These are phyloP conservation scores for Przewalskia tangutica DNA, from an alignment of 257 asterid species.

Conservation along the genomic window DNA sequence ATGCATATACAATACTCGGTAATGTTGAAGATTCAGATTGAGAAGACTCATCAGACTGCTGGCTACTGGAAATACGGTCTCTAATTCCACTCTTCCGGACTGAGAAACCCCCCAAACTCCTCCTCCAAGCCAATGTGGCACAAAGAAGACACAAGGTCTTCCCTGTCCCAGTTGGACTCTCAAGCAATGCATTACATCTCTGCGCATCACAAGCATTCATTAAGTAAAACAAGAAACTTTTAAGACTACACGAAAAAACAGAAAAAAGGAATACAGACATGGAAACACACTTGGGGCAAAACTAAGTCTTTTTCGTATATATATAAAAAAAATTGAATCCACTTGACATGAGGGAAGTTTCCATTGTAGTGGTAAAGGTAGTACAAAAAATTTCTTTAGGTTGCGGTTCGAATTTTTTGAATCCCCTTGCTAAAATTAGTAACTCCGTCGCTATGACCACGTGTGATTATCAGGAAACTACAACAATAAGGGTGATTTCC, in stretches of 20 bases:
- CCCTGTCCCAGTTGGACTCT: slow-evolving; percentile 99
- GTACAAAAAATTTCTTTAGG: not conserved
- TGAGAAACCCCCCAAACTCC: slow-evolving; percentile 71
- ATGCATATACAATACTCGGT: slow-evolving; percentile 73
- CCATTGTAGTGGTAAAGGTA: not conserved
- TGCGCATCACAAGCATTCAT: slow-evolving; percentile 20
- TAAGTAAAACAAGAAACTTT: not conserved
- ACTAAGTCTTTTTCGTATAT: not conserved
- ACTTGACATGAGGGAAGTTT: not conserved
- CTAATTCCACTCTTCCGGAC: slow-evolving; percentile 44
- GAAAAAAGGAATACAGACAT: not conserved
- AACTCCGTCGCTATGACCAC: not conserved
- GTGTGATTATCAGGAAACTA: not conserved
- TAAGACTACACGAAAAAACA: not conserved
- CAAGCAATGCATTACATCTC: slow-evolving; percentile 77
- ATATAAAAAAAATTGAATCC: not conserved
- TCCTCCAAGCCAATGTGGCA: slow-evolving; percentile 96
- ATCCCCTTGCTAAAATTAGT: not conserved
- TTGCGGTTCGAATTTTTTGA: not conserved
- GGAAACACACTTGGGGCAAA: not conserved
- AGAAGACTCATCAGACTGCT: slow-evolving; percentile 29
- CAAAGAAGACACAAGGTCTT: slow-evolving; percentile 91
- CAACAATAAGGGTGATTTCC: not conserved
- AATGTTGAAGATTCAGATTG: slow-evolving; percentile 44
- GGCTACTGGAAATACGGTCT: slow-evolving; percentile 38